phyloP scores from a whole-genome alignment of 805 yeast species.

The Nakazawaea wickerhamii region DNA sequence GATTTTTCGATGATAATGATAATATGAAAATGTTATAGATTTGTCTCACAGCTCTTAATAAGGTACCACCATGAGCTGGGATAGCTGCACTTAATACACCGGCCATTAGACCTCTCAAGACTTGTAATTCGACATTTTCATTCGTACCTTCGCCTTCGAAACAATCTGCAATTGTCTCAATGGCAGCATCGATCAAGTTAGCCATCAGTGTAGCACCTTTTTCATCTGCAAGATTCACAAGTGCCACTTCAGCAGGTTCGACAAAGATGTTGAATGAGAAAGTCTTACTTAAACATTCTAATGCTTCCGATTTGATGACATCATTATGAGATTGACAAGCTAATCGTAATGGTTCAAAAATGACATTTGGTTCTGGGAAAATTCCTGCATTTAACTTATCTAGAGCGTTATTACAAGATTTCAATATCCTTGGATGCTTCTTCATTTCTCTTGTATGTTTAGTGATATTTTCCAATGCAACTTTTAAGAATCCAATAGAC shows the following conservation, averaged over 20 bases:
- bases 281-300: conserved; percentile 82
- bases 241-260: conserved; percentile 44
- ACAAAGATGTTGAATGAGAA: conserved; percentile 82
- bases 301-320: conserved; percentile 65
- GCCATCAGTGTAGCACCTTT: conserved; percentile 17
- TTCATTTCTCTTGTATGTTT: conserved; percentile 29
- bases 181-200: conserved; percentile 64
- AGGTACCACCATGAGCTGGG: conserved; percentile 85
- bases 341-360: conserved; percentile 74
- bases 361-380: conserved; percentile 40
- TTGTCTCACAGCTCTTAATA: conserved; percentile 87
- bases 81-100: conserved; percentile 76
- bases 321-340: conserved; percentile 65
- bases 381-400: conserved; percentile 34
- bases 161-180: conserved; percentile 76
- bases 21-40: conserved; percentile 88
- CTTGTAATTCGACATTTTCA: conserved; percentile 83
- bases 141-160: conserved; percentile 93
- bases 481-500: conserved; percentile 27
- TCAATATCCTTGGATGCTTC: conserved; percentile 37
- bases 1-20: conserved; percentile 77
- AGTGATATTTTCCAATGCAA: conserved; percentile 26
- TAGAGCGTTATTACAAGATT: conserved; percentile 34
- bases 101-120: conserved; percentile 84
- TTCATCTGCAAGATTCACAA: conserved; percentile 29